Base-by-base conservation (phyloP, 805 yeast species). In the Scheffersomyces stipitis region DNA sequence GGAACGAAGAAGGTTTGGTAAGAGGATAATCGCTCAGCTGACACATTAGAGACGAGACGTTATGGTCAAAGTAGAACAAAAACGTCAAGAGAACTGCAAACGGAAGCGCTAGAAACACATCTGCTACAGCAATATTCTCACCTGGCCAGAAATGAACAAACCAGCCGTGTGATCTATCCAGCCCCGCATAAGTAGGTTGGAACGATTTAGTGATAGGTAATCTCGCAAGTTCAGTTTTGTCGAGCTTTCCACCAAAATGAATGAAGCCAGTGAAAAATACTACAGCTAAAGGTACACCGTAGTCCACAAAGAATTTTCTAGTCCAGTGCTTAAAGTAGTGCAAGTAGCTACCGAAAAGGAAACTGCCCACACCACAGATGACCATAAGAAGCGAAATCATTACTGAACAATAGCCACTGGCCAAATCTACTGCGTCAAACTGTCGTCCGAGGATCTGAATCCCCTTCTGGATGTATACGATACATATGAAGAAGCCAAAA, bases 41-140 rank as follows among this genome's bases (percentile, higher is more conserved):
- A 35, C 96, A 90, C 76, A 93, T 93, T 38, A 91, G 67, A 0
- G 97, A 83, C 2, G 96, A 88, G 8, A 91, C 95, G 45, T 91
- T 93, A 61, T 91, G 99, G 62, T 91, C 99, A 61, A 90, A 93
- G 60, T 88, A 91, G 62, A 93, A 91, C 33, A 91, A 65, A 33
- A 83, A 74, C 0, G 98, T 88, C 30, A 93, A 64, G 31, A 93
- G 71, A 1, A 93, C 63, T 0, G 96, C 98, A 71, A 91, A 93
- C 0, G 99, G 99, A 5, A 93, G 58, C 0, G 99, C 98, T 26
- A 93, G 60, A 54, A 93, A 93, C 0, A 91, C 81, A 47, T 89
- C 80, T 2, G 81, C 81, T 1, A 83, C 88, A 0, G 81, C 54
- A 2, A 86, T 74, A 33, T 75, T 75, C 8, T 54, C 52, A 12